phyloP scores from a whole-genome alignment of 768 basidiomycete species.

The Sporobolomyces pararoseus region DNA sequence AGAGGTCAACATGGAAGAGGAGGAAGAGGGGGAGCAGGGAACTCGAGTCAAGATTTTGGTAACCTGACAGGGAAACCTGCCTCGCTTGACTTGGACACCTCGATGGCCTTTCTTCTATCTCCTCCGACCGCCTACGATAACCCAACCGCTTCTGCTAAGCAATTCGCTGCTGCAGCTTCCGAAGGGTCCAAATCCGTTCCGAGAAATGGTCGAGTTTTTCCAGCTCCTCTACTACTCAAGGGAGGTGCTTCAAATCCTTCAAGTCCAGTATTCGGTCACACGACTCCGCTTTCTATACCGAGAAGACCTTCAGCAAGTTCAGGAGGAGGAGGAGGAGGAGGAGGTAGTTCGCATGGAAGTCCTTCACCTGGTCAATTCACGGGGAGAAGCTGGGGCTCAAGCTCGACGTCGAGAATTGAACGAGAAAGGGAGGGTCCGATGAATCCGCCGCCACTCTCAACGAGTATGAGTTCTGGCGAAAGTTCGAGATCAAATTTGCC shows the following conservation, averaged over 20 bases:
- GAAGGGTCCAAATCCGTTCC: not conserved
- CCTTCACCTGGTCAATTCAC: not conserved
- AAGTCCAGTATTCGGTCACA: conserved; percentile 8
- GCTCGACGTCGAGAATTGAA: not conserved
- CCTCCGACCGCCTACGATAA: conserved; percentile 18
- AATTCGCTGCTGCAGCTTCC: not conserved
- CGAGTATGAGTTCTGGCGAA: not conserved
- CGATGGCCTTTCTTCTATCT: conserved; percentile 29
- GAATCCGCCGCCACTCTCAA: conserved; percentile 4
- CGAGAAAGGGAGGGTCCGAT: conserved; percentile 17
- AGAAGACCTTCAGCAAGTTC: conserved; percentile 23
- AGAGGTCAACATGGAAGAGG: not conserved
- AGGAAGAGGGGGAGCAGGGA: not conserved
- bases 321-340: not conserved
- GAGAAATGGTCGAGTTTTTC: conserved; percentile 28
- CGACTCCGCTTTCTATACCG: conserved; percentile 20
- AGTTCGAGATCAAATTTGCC: not conserved
- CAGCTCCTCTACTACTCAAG: conserved; percentile 33
- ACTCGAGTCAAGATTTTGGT: not conserved
- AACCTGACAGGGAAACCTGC: not conserved
- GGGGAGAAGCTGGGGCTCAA: not conserved
- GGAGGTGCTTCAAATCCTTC: conserved; percentile 22
- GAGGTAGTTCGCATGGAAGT: not conserved
- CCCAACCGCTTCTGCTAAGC: not conserved
- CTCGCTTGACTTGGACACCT: conserved; percentile 19